These are phyloP conservation scores for Coemansia umbellata DNA, from an alignment of 192 early-diverging fungal species.

Conservation along the genomic window DNA sequence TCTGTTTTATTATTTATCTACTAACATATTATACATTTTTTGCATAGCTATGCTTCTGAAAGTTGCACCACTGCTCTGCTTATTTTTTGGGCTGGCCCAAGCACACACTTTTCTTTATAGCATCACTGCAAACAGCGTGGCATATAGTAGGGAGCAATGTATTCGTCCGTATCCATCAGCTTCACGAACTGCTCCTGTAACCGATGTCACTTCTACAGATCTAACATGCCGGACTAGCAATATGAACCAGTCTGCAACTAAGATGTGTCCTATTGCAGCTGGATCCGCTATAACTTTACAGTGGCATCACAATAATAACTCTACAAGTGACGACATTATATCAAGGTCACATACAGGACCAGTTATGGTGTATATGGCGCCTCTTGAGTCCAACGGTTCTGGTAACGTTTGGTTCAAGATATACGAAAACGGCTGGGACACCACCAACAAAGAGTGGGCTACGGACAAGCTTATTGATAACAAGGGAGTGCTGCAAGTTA, in stretches of 20 bases:
- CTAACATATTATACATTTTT: no score
- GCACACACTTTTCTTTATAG: slow-evolving; percentile 2
- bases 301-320: slow-evolving; percentile 1
- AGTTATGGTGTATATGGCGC: slow-evolving; percentile 26
- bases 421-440: slow-evolving; percentile 25
- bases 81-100: neutral
- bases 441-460: slow-evolving; percentile 22
- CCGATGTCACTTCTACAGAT: neutral
- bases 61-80: neutral
- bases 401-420: slow-evolving; percentile 35
- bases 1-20: no score
- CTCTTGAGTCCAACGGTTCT: slow-evolving; percentile 11
- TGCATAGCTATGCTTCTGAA: no score
- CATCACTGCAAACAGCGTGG: neutral
- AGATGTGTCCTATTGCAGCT: slow-evolving; percentile 1
- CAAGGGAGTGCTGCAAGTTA: slow-evolving; percentile 15
- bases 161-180: neutral
- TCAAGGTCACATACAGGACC: slow-evolving; percentile 18
- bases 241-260: neutral
- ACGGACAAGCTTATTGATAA: slow-evolving; percentile 23
- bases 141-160: neutral
- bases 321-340: neutral
- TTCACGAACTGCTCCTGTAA: neutral
- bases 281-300: neutral
- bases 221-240: slow-evolving; percentile 2